Conservation (phyloP, 2,329 filamentous ascomycete species). For the Colletotrichum sp. region DNA sequence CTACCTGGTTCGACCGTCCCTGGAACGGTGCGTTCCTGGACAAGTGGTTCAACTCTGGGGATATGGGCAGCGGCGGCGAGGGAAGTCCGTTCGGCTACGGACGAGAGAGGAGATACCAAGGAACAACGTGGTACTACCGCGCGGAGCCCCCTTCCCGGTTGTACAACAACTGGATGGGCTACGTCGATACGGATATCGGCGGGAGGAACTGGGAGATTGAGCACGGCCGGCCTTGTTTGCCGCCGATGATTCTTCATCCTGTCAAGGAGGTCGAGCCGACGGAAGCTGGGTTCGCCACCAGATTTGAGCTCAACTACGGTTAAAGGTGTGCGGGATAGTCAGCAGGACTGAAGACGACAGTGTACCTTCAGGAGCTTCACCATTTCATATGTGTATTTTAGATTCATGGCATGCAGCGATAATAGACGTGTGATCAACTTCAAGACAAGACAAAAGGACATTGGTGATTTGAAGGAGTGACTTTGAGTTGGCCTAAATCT, state of each 20-base stretch:
- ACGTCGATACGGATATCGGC: slow-evolving; percentile 60
- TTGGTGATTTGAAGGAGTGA: too few species aligned
- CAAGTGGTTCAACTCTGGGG: slow-evolving; percentile 65
- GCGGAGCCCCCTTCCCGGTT: slow-evolving; percentile 61
- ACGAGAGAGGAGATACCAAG: slow-evolving; percentile 60
- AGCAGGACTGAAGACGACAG: neutral
- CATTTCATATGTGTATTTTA: neutral
- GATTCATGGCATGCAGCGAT: neutral
- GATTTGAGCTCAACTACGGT: slow-evolving; percentile 42
- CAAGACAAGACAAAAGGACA: neutral
- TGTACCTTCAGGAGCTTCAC: neutral
- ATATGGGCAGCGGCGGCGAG: slow-evolving; percentile 56
- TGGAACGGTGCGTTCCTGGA: slow-evolving; percentile 63
- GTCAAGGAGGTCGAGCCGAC: slow-evolving; percentile 64
- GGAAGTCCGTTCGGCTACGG: slow-evolving; percentile 66
- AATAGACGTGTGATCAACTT: neutral
- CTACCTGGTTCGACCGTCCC: slow-evolving; percentile 78
- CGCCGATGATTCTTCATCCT: slow-evolving; percentile 63
- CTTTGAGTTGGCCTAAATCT: fast-evolving
- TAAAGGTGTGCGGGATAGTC: slow-evolving; percentile 26
- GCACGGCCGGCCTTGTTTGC: slow-evolving; percentile 62
- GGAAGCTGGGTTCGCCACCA: slow-evolving; percentile 43
- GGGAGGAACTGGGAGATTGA: slow-evolving; percentile 60
- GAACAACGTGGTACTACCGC: slow-evolving; percentile 66
- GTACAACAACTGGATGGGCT: slow-evolving; percentile 69